Conservation (phyloP, 371 early-diverging fungal genomes). For the Actinomucor elegans region DNA sequence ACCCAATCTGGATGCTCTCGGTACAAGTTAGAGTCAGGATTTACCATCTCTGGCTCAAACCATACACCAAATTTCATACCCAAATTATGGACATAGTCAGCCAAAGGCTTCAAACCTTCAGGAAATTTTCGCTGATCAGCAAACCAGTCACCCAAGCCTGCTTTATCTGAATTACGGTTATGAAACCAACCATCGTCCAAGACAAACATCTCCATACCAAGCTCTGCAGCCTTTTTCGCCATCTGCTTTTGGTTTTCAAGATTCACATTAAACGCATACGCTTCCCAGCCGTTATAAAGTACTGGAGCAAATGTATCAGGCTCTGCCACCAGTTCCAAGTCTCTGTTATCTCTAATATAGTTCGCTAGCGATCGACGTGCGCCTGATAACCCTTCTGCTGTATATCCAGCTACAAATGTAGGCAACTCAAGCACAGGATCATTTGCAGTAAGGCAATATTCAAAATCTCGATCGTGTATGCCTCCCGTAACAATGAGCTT, state of each 20-base stretch:
- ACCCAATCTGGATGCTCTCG: conserved; percentile 52
- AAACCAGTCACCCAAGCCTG: conserved; percentile 60
- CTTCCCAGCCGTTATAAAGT: conserved; percentile 51
- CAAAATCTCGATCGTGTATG: conserved; percentile 37
- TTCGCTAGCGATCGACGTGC: conserved; percentile 33
- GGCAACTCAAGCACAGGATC: conserved; percentile 9
- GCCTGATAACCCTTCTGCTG: conserved; percentile 30
- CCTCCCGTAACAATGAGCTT: conserved; percentile 33
- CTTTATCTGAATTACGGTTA: conserved; percentile 31
- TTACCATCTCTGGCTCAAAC: conserved; percentile 56
- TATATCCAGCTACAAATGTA: conserved; percentile 32
- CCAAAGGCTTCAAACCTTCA: conserved; percentile 43
- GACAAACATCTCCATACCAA: conserved; percentile 47
- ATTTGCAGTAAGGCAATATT: conserved; percentile 8
- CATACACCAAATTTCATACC: conserved; percentile 59
- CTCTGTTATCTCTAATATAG: conserved; percentile 12
- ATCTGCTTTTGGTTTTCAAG: conserved; percentile 25
- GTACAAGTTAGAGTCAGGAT: conserved; percentile 41
- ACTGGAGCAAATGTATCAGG: conserved; percentile 18
- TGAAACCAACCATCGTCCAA: conserved; percentile 62
- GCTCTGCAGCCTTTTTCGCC: conserved; percentile 26
- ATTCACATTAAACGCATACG: conserved; percentile 32
- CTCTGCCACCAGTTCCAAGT: neutral
- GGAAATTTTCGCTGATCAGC: conserved; percentile 48
- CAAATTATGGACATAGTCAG: conserved; percentile 38